A percentile compares a stretch with the other conserved stretches of the same genome.
These are phyloP conservation scores for Phytopythium aichiense DNA, from an alignment of 352 stramenopile genomes.

Conservation along the genomic window DNA sequence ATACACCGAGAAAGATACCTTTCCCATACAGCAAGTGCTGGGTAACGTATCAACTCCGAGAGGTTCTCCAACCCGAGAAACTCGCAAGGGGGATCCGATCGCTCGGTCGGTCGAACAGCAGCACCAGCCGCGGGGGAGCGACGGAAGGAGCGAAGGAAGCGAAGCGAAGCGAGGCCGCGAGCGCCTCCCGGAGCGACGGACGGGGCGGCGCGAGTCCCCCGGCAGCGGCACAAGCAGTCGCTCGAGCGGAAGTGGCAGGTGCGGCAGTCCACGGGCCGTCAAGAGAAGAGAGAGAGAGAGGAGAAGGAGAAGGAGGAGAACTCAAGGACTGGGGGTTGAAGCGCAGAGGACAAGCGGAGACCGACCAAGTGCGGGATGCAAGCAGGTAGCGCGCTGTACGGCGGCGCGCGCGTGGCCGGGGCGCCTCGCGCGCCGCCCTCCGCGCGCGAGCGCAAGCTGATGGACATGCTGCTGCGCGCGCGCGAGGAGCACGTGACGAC, in stretches of 20 bases:
- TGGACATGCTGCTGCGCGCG: constrained; percentile 56
- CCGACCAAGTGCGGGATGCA: constrained; percentile 9
- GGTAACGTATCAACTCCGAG: too few relatives aligned
- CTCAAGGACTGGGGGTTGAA: neutral
- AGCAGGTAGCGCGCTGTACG: constrained; percentile 15
- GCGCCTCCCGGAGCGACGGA: neutral
- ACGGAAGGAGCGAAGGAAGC: too few relatives aligned
- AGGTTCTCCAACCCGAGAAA: too few relatives aligned
- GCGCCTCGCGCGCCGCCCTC: constrained; percentile 34
- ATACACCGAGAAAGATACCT: too few relatives aligned
- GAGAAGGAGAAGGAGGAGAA: neutral
- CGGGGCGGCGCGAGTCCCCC: neutral
- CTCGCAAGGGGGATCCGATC: too few relatives aligned
- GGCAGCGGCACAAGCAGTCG: neutral
- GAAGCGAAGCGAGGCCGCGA: too few relatives aligned
- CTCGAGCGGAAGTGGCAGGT: neutral
- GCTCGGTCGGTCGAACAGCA: too few relatives aligned
- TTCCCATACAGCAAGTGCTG: too few relatives aligned
- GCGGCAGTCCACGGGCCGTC: neutral
- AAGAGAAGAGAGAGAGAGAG: neutral
- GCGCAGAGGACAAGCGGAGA: neutral
- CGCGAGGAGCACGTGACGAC: constrained; percentile 38
- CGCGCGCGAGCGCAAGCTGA: constrained; percentile 50
- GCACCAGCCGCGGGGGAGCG: too few relatives aligned
- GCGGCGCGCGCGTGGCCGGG: constrained; percentile 1